Evolutionary conservation across 2,329 filamentous ascomycete species (phyloP).

Genomic region (Penicillium expansum): DNA sequence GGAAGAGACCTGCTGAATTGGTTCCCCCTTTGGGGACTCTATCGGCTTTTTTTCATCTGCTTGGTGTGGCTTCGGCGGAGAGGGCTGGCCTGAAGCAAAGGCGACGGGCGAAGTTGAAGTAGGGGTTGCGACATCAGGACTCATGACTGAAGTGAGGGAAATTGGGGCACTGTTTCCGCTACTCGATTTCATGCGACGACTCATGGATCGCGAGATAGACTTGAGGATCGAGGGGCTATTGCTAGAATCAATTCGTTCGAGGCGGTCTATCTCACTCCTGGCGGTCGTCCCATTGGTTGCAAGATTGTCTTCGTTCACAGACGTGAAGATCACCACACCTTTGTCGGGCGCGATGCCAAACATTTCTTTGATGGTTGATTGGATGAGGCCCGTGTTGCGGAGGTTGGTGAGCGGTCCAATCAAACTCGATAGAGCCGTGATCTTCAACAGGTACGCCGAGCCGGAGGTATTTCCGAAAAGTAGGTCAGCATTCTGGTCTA

Average conservation of each 20-base stretch:
- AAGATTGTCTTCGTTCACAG: slow-evolving; percentile 68
- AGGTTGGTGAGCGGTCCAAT: slow-evolving; percentile 74
- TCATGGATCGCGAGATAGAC: slow-evolving; percentile 38
- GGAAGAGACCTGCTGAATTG: neutral
- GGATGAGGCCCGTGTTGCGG: slow-evolving; percentile 73
- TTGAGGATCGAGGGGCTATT: slow-evolving; percentile 44
- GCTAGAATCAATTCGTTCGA: slow-evolving; percentile 47
- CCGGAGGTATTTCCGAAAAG: slow-evolving; percentile 73
- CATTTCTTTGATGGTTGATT: slow-evolving; percentile 69
- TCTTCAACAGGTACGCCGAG: slow-evolving; percentile 73
- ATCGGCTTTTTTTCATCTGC: neutral
- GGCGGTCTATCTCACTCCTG: slow-evolving; percentile 63
- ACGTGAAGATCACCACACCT: slow-evolving; percentile 70
- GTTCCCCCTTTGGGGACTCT: neutral
- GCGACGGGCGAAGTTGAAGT: neutral
- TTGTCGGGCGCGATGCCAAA: slow-evolving; percentile 64
- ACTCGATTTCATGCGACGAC: slow-evolving; percentile 35
- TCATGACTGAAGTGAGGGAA: slow-evolving; percentile 21
- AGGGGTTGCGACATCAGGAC: neutral
- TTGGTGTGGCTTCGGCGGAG: neutral
- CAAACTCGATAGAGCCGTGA: slow-evolving; percentile 67
- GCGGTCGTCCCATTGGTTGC: slow-evolving; percentile 70
- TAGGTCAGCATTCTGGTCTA: slow-evolving; percentile 74
- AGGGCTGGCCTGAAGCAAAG: neutral
- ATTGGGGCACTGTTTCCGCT: slow-evolving; percentile 28